A percentile compares a stretch with the other conserved stretches of the same genome.
phyloP scores from a whole-genome alignment of 352 stramenopile species.

The Plasmopara viticola region DNA sequence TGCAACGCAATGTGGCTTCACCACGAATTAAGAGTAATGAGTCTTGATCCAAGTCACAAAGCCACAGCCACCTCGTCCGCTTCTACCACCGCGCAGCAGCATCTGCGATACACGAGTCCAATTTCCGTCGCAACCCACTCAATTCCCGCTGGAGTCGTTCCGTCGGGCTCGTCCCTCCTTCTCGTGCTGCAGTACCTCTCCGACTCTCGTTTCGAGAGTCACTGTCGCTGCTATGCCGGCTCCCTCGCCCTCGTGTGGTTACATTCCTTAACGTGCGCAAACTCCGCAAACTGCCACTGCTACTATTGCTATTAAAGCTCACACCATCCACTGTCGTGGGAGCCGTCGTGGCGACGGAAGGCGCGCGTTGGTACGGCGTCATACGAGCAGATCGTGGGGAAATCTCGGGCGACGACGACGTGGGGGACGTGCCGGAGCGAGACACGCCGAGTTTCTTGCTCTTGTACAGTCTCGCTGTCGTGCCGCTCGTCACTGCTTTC shows the following conservation, averaged over 20 bases:
- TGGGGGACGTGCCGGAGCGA: slow-evolving; percentile 42
- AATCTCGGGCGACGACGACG: slow-evolving; percentile 46
- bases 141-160: slow-evolving; percentile 55
- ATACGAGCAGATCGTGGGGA: slow-evolving; percentile 32
- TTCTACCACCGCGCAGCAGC: slow-evolving; percentile 20
- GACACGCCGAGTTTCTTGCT: slow-evolving; percentile 23
- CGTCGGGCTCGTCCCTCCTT: slow-evolving; percentile 9
- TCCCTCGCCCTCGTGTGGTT: slow-evolving; percentile 25
- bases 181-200: slow-evolving; percentile 7
- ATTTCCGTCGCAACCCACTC: slow-evolving; percentile 40
- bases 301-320: slow-evolving; percentile 21
- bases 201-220: slow-evolving; percentile 19
- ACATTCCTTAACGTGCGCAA: slow-evolving; percentile 21
- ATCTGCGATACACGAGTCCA: slow-evolving; percentile 50
- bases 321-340: slow-evolving; percentile 17
- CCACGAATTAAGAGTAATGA: background rate
- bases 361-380: slow-evolving; percentile 22
- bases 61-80: background rate
- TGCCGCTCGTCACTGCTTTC: slow-evolving; percentile 11
- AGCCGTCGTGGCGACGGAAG: slow-evolving; percentile 23
- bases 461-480: slow-evolving; percentile 22
- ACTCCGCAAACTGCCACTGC: slow-evolving; percentile 22
- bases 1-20: background rate
- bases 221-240: slow-evolving; percentile 21
- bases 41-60: slow-evolving; percentile 1